Base-by-base conservation (phyloP, 257 asterid genomes). In the Fraxinus pennsylvanica region DNA sequence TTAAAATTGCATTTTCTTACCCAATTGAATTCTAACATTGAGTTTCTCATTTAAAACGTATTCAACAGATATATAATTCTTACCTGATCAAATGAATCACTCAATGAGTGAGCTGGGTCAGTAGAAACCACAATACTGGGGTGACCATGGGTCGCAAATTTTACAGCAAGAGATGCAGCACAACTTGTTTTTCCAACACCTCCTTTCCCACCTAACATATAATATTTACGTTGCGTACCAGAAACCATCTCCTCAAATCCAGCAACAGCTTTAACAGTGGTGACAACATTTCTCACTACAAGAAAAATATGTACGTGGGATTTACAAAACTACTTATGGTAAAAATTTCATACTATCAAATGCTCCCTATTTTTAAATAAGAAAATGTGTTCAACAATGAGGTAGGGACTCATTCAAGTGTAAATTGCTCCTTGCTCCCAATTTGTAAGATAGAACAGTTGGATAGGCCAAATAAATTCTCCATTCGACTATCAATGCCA, bases 121-220 rank as follows among this genome's bases (percentile, higher is more conserved):
- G 92, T 89, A 75, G 96, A 89, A 57, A 90, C 91, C 72, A 92
- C 88, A 50, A 89, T 81, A 35, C 94, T 90, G 32, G 94, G 87
- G 81, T 90, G 94, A 43, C 96, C 96, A 21, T 79, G 76, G 66
- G 74, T 88, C 54, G 96, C 94, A 79, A 92, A 90, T 83, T 87
- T 90, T 43, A 92, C 91, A 38, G 93, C 97, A 72, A 92, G 90
- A 41, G 97, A 89, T 57, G 97, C 97, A 57, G 97, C 96, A 75
- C 96, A 92, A 73, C 94, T 92, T 17, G 97, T 90, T 83, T 90
- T 92, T 29, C 97, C 97, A 76, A 92, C 96, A 7, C 97, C 97
- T 74, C 96, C 94, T 84, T 92, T 90, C 79, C 97, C 96, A 63
- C 96, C 97, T 74, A 92, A 54, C 96, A 91, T 86, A 81, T 84